A percentile compares a stretch with the other conserved stretches of the same genome.
phyloP scores from a whole-genome alignment of 257 asterid genomes.

The Solanum peruvianum region DNA sequence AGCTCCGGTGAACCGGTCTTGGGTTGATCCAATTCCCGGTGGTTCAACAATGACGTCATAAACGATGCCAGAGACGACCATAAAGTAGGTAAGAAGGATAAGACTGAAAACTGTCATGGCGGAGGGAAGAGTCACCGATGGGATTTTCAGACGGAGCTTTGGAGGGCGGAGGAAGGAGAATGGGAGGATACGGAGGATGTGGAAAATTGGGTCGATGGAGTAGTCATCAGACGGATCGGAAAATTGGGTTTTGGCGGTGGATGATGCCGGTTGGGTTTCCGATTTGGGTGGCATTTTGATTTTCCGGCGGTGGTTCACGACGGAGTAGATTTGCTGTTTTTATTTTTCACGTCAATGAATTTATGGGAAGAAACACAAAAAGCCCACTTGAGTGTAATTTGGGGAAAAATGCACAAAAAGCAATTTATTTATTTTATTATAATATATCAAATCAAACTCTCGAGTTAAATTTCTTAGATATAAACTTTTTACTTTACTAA shows the following conservation, averaged over 20 bases:
- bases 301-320: background rate
- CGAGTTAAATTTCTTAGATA: too few species aligned
- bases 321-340: background rate
- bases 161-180: slow-evolving; percentile 83
- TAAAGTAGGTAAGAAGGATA: slow-evolving; percentile 81
- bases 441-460: background rate
- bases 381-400: background rate
- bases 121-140: slow-evolving; percentile 79
- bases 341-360: background rate
- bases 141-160: slow-evolving; percentile 83
- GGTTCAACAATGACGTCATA: slow-evolving; percentile 97
- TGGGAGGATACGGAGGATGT: slow-evolving; percentile 41
- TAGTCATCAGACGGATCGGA: slow-evolving; percentile 15
- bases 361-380: background rate
- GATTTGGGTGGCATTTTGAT: slow-evolving; percentile 11
- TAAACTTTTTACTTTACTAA: background rate
- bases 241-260: slow-evolving; percentile 7
- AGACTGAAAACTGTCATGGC: slow-evolving; percentile 85
- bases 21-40: slow-evolving; percentile 90
- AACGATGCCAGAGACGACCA: slow-evolving; percentile 92
- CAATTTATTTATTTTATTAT: background rate
- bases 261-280: background rate
- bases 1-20: slow-evolving; percentile 69
- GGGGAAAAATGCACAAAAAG: background rate
- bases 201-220: slow-evolving; percentile 59